phyloP scores from a whole-genome alignment of 2,329 filamentous ascomycete species.

The Scedosporium boydii region DNA sequence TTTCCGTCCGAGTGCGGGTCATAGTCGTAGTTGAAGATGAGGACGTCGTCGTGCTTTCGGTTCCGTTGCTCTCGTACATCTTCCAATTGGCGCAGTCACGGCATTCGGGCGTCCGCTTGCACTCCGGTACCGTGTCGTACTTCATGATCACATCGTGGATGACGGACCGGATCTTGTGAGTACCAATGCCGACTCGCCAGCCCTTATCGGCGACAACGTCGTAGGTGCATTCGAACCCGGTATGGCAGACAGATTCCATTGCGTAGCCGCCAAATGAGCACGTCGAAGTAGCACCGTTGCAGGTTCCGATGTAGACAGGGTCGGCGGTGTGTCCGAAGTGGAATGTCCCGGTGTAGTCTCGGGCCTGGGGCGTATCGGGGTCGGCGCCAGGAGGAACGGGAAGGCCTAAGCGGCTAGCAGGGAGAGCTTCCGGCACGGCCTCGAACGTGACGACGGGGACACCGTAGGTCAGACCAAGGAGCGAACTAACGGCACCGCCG shows the following conservation, averaged over 20 bases:
- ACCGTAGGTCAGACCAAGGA: conserved; percentile 85
- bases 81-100: conserved; percentile 91
- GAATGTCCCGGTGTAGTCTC: conserved; percentile 66
- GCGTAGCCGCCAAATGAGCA: conserved; percentile 92
- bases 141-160: conserved; percentile 79
- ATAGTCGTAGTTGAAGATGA: conserved; percentile 44
- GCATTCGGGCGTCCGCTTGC: conserved; percentile 67
- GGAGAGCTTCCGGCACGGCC: conserved; percentile 82
- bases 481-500: conserved; percentile 78
- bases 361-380: conserved; percentile 59
- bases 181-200: conserved; percentile 84
- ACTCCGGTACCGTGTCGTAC: conserved; percentile 73
- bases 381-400: conserved; percentile 74
- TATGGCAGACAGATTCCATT: conserved; percentile 86
- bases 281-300: conserved; percentile 79
- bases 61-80: conserved; percentile 87
- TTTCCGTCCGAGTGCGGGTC: conserved; percentile 71
- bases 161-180: conserved; percentile 81
- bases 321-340: conserved; percentile 96
- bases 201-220: conserved; percentile 87
- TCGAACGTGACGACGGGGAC: conserved; percentile 88
- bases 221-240: conserved; percentile 79
- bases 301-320: conserved; percentile 87
- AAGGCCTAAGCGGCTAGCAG: conserved; percentile 74
- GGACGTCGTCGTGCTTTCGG: conserved; percentile 59